Evolutionary conservation across 179 eudicot species (phyloP), one percentile per base, ranked within the genome.

Genomic region (Silene noctiflora): DNA sequence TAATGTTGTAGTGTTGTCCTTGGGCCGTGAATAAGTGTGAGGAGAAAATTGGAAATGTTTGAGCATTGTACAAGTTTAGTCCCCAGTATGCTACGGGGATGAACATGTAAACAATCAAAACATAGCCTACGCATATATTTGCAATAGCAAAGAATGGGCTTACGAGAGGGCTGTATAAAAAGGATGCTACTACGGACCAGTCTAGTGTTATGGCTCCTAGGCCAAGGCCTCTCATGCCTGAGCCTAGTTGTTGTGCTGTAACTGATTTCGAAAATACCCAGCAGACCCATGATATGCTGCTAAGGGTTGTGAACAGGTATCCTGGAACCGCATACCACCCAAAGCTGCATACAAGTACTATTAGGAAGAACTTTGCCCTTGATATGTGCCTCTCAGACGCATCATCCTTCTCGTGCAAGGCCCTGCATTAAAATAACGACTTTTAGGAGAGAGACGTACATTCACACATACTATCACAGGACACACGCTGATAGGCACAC

Each of bases 61-160:
- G 69, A 51, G 96, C 97, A 72, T 48, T 64, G 67, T 90, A 94
- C 74, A 85, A 66, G 77, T 91, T 83, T 24, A 94, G 76, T 4
- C 97, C 93, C 98, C 98, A 94, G 69, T 94, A 94, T 19, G 93
- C 82, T 14, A 84, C 56, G 24, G 98, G 98, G 56, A 89, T 88
- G 48, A 83, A 85, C 19, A 94, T 42, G 82, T 90, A 94, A 51
- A 91, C 24, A 33, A 94, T 84, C 69, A 87, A 69, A 62, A 84
- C 64, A 62, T 85, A 94, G 9, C 98, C 97, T 3, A 87, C 46
- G 13, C 85, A 83, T 27, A 92, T 83, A 74, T 94, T 94, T 35
- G 77, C 90, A 53, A 89, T 92, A 78, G 98, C 91, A 27, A 92
- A 94, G 84, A 92, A 90, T 60, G 98, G 98, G 84, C 84, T 78